Conservation (phyloP, 441 rosid genomes). For the Theobroma grandiflorum region DNA sequence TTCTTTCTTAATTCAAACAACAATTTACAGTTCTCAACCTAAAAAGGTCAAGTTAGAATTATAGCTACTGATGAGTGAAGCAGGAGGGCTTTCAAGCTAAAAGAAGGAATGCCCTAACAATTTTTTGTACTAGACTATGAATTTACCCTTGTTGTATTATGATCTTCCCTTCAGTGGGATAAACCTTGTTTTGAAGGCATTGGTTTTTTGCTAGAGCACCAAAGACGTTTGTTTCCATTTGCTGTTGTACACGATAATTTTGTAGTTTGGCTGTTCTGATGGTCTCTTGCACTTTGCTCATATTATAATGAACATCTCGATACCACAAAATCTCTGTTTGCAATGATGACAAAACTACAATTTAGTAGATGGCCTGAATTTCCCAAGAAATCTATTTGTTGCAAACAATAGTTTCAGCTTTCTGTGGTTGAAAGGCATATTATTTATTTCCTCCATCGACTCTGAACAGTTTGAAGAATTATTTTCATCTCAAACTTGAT, state of each 20-base stretch:
- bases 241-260: background rate
- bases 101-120: conserved; percentile 8
- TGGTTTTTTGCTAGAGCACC: background rate
- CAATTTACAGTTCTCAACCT: background rate
- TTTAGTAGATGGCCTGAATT: too few relatives aligned
- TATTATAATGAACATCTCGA: background rate
- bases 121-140: background rate
- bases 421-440: too few relatives aligned
- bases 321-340: background rate
- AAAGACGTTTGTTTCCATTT: background rate
- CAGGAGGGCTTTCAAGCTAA: background rate
- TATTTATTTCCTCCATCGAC: too few relatives aligned
- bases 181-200: background rate
- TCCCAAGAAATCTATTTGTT: too few relatives aligned
- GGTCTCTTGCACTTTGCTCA: background rate
- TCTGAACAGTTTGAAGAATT: background rate
- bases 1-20: background rate
- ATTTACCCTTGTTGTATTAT: background rate
- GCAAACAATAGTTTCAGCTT: too few relatives aligned
- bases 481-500: background rate
- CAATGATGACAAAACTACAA: background rate
- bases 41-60: background rate
- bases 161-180: background rate
- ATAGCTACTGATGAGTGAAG: background rate
- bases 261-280: background rate